A percentile compares a stretch with the other conserved stretches of the same genome.
Evolutionary conservation across 257 asterid genomes (phyloP).

Genomic region (Phtheirospermum japonicum): DNA sequence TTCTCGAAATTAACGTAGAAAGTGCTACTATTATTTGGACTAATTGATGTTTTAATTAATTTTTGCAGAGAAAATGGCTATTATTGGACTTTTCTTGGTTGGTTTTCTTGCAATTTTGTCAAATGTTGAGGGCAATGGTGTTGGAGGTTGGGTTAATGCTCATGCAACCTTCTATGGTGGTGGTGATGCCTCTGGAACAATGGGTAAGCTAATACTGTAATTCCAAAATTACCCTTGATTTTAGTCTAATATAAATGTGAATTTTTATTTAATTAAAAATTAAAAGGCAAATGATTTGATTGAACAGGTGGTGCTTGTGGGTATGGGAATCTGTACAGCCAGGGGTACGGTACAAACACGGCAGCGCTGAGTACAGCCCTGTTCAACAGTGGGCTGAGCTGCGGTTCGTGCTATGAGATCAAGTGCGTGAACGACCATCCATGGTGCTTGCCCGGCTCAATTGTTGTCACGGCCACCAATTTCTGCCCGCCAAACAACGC

Average conservation of each 20-base stretch:
- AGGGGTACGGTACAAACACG: constrained; percentile 81
- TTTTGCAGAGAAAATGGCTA: neutral
- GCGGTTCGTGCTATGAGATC: constrained; percentile 75
- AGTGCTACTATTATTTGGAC: too few species aligned
- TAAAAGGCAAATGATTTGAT: too few species aligned
- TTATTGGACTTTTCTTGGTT: neutral
- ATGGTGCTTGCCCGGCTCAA: constrained; percentile 60
- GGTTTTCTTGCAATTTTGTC: neutral
- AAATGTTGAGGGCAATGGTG: neutral
- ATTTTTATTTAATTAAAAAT: too few species aligned
- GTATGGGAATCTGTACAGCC: constrained; percentile 77
- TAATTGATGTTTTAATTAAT: neutral
- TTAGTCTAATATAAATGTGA: neutral
- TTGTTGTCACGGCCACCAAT: constrained; percentile 77
- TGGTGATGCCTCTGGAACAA: neutral
- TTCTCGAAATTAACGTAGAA: too few species aligned
- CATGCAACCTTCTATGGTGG: constrained; percentile 4
- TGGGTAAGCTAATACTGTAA: neutral
- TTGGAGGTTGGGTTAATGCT: neutral
- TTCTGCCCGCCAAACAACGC: constrained; percentile 87
- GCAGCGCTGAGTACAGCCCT: constrained; percentile 85
- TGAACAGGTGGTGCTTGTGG: constrained; percentile 84
- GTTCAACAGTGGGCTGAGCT: constrained; percentile 82
- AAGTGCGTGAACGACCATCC: constrained; percentile 41
- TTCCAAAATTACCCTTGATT: too few species aligned